Evolutionary conservation across 768 basidiomycete genomes (phyloP).

Genomic region (Termitomyces sp.): DNA sequence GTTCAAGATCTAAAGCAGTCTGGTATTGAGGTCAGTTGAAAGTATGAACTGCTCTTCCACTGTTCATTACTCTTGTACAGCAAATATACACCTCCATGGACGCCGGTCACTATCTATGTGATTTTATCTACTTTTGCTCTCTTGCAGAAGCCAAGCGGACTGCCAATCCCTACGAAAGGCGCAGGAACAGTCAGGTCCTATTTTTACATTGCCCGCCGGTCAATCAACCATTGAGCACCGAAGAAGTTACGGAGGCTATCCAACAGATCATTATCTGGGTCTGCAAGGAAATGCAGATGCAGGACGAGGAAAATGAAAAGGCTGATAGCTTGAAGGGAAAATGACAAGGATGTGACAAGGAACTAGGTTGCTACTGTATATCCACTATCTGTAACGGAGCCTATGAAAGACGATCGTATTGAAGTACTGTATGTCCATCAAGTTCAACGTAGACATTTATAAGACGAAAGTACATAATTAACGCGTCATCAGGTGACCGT

Average conservation of each 20-base stretch:
- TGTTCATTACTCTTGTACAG: slow-evolving; percentile 26
- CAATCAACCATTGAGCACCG: slow-evolving; percentile 56
- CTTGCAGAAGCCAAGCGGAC: slow-evolving; percentile 61
- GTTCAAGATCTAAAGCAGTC: slow-evolving; percentile 49
- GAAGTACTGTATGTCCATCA: neutral
- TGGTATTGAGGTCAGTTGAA: slow-evolving; percentile 40
- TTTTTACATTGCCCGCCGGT: slow-evolving; percentile 73
- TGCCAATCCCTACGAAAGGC: slow-evolving; percentile 37
- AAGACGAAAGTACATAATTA: neutral
- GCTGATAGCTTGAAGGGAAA: slow-evolving; percentile 15
- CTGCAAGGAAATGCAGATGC: slow-evolving; percentile 33
- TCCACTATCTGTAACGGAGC: neutral
- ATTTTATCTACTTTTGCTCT: slow-evolving; percentile 75
- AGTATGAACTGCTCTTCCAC: neutral
- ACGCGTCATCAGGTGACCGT: neutral
- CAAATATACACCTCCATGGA: slow-evolving; percentile 71
- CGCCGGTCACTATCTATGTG: slow-evolving; percentile 71
- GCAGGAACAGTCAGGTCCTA: slow-evolving; percentile 46
- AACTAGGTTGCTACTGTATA: neutral
- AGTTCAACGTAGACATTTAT: neutral
- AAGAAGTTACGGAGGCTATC: slow-evolving; percentile 65
- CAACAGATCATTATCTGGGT: slow-evolving; percentile 60
- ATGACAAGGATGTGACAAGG: neutral
- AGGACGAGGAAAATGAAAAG: slow-evolving; percentile 24
- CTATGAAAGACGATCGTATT: neutral